These are phyloP conservation scores for Infundibulicybe gibba DNA, from an alignment of 768 basidiomycete genomes.

Conservation along the genomic window DNA sequence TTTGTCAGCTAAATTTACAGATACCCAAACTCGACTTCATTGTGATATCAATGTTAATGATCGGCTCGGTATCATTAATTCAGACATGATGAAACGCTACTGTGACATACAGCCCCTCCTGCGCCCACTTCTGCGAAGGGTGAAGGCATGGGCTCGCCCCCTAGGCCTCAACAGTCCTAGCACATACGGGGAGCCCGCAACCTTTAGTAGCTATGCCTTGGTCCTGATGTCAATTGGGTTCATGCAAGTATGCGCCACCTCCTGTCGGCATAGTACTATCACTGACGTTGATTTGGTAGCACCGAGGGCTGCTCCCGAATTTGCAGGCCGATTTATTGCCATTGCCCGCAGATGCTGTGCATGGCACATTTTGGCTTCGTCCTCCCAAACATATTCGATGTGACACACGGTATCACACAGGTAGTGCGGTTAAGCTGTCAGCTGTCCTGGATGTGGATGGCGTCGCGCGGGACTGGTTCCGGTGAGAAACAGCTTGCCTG, in stretches of 20 bases:
- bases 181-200: constrained; percentile 13
- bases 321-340: constrained; percentile 38
- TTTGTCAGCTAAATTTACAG: constrained; percentile 46
- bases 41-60: constrained; percentile 66
- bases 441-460: constrained; percentile 9
- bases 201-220: constrained; percentile 62
- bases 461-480: constrained; percentile 36
- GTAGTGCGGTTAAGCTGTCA: constrained; percentile 9
- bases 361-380: constrained; percentile 28
- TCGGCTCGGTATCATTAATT: constrained; percentile 50
- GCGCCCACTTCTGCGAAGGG: constrained; percentile 35
- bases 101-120: constrained; percentile 41
- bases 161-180: constrained; percentile 47
- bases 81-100: constrained; percentile 48
- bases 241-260: constrained; percentile 40
- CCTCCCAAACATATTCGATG: constrained; percentile 15
- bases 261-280: neutral
- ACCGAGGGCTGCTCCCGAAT: constrained; percentile 42
- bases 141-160: constrained; percentile 62
- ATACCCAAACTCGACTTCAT: constrained; percentile 32
- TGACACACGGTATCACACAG: constrained; percentile 22
- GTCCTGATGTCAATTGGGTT: constrained; percentile 58
- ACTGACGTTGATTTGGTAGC: constrained; percentile 22
- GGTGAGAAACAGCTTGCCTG: constrained; percentile 23
- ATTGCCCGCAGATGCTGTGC: constrained; percentile 1